Percentiles rank a stretch among this genome's conserved stretches.
phyloP scores from a whole-genome alignment of 495 filamentous ascomycete genomes.

The Penicillium bovifimosum region DNA sequence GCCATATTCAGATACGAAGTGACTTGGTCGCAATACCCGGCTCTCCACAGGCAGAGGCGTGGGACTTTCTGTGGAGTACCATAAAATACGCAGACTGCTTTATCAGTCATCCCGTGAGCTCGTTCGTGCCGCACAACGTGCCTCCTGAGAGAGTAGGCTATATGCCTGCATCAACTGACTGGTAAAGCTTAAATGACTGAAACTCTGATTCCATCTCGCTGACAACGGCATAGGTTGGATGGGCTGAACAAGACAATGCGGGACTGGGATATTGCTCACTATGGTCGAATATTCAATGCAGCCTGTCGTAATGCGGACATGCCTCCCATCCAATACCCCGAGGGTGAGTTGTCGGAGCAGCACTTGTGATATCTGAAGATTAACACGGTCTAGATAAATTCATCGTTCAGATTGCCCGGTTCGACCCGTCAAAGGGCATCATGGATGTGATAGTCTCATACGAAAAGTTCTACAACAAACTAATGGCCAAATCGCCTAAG shows the following conservation, averaged over 20 bases:
- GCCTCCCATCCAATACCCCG: conserved; percentile 62
- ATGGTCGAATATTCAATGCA: conserved; percentile 67
- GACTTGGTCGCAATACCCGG: conserved; percentile 60
- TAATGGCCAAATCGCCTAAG: conserved; percentile 39
- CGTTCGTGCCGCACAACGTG: conserved; percentile 69
- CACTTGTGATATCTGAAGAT: too few species aligned
- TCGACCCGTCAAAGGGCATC: conserved; percentile 85
- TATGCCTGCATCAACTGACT: conserved; percentile 81
- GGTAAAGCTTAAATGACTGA: conserved; percentile 37
- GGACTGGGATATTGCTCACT: conserved; percentile 70
- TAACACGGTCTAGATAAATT: conserved; percentile 50
- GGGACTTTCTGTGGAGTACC: conserved; percentile 70
- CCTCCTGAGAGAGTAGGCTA: conserved; percentile 64
- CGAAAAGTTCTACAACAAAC: conserved; percentile 60
- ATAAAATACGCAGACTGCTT: conserved; percentile 72
- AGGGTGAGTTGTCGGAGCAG: conserved; percentile 34
- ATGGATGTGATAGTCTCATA: conserved; percentile 75
- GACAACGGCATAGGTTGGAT: conserved; percentile 55
- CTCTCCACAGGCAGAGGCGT: conserved; percentile 66
- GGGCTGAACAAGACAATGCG: conserved; percentile 77
- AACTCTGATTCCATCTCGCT: conserved; percentile 1
- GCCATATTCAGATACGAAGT: conserved; percentile 78
- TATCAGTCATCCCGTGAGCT: conserved; percentile 75
- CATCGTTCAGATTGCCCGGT: conserved; percentile 77
- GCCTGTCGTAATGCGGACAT: conserved; percentile 51